phyloP scores from a whole-genome alignment of 73 alveolate genomes.

The Symbiodinium natans region DNA sequence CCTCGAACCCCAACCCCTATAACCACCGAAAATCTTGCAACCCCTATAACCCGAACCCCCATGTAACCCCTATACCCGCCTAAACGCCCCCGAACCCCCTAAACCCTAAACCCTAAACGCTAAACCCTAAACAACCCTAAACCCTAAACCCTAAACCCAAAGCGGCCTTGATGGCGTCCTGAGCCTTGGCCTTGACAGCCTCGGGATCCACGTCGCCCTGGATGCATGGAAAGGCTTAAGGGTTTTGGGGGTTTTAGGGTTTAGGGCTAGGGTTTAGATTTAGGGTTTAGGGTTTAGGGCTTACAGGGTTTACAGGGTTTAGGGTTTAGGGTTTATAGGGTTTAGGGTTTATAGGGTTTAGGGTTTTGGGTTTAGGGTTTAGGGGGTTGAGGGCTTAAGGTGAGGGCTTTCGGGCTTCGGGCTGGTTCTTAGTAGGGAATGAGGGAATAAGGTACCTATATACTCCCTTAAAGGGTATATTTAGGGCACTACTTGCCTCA shows the following conservation, averaged over 20 bases:
- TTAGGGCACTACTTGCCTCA: too few relatives aligned
- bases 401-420: too few relatives aligned
- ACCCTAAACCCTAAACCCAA: not conserved
- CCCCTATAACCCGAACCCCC: too few relatives aligned
- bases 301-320: not conserved
- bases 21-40: not conserved
- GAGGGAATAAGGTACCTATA: too few relatives aligned
- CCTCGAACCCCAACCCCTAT: not conserved
- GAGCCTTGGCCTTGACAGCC: conserved; percentile 76
- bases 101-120: not conserved
- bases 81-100: not conserved
- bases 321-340: not conserved
- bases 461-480: too few relatives aligned
- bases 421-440: too few relatives aligned
- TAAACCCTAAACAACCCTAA: not conserved
- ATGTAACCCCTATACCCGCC: too few relatives aligned
- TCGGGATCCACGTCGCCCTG: conserved; percentile 74
- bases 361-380: too few relatives aligned
- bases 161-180: conserved; percentile 46
- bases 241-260: not conserved
- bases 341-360: too few relatives aligned
- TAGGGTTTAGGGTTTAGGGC: not conserved
- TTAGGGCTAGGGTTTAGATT: not conserved
- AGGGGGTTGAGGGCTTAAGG: too few relatives aligned
- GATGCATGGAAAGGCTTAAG: not conserved